Conservation (phyloP, 2,329 filamentous ascomycete species). For the Pseudocercospora pini-densiflorae region DNA sequence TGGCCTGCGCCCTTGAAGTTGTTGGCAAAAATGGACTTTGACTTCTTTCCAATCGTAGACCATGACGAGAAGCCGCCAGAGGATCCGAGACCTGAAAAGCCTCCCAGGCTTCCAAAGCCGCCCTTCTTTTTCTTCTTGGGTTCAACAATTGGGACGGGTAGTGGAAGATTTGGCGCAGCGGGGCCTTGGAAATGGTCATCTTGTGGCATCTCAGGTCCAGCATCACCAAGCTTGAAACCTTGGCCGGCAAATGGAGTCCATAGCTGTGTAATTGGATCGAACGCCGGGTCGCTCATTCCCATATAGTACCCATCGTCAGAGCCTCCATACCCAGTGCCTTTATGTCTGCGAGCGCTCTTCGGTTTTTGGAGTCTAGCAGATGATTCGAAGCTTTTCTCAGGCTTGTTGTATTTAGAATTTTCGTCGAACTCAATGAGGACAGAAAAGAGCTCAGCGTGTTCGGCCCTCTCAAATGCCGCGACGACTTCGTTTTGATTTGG, state of each 20-base stretch:
- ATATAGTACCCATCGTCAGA: neutral
- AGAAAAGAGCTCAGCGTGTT: neutral
- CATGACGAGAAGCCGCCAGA: neutral
- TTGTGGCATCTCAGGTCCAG: neutral
- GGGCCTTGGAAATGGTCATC: neutral
- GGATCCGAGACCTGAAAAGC: neutral
- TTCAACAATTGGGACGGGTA: neutral
- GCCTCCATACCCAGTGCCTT: conserved; percentile 17
- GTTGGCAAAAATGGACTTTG: neutral
- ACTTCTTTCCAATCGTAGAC: neutral
- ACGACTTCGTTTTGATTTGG: neutral
- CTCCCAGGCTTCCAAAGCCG: neutral
- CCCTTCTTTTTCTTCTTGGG: neutral
- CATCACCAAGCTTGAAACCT: neutral
- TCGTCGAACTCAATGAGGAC: conserved; percentile 45
- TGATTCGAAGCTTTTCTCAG: conserved; percentile 10
- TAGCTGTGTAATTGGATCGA: neutral
- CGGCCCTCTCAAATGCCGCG: neutral
- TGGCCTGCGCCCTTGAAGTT: neutral
- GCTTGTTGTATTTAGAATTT: conserved; percentile 24
- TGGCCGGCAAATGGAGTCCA: neutral
- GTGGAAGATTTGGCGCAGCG: neutral
- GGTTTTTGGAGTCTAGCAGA: neutral
- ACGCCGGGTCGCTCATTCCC: neutral
- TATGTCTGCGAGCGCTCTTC: neutral